A percentile compares a stretch with the other conserved stretches of the same genome.
Evolutionary conservation across 192 early-diverging fungal species (phyloP).

Genomic region (Rhizoclosmatium globosum): DNA sequence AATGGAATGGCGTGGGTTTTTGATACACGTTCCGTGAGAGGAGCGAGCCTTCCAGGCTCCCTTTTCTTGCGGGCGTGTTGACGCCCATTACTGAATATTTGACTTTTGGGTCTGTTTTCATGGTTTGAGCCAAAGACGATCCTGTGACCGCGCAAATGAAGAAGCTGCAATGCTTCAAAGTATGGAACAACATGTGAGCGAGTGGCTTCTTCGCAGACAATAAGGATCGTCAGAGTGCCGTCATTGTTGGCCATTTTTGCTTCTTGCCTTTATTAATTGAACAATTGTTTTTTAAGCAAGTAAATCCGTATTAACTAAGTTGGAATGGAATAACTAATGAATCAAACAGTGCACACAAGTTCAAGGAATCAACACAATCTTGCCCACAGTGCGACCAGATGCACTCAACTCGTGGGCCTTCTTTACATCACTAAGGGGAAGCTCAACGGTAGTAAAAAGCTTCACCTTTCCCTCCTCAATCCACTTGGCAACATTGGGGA

Average conservation of each 20-base stretch:
- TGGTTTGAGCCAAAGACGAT: background rate
- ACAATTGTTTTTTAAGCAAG: no score
- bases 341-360: no score
- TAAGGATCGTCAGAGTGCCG: constrained; percentile 5
- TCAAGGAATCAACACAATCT: constrained; percentile 36
- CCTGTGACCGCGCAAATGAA: constrained; percentile 8
- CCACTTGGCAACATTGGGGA: constrained; percentile 32
- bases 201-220: background rate
- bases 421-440: constrained; percentile 26
- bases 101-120: no score
- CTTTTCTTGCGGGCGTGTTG: no score
- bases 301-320: no score
- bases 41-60: no score
- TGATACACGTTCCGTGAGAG: no score
- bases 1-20: no score
- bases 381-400: constrained; percentile 34
- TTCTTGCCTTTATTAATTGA: no score
- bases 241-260: background rate
- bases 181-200: constrained; percentile 20
- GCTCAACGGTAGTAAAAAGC: background rate
- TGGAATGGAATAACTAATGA: no score
- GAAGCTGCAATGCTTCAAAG: constrained; percentile 7
- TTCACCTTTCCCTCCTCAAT: constrained; percentile 26
- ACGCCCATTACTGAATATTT: no score
- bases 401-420: constrained; percentile 35